A percentile compares a stretch with the other conserved stretches of the same genome.
Conservation (phyloP, 345 rosid genomes). For the Psidium guajava region DNA sequence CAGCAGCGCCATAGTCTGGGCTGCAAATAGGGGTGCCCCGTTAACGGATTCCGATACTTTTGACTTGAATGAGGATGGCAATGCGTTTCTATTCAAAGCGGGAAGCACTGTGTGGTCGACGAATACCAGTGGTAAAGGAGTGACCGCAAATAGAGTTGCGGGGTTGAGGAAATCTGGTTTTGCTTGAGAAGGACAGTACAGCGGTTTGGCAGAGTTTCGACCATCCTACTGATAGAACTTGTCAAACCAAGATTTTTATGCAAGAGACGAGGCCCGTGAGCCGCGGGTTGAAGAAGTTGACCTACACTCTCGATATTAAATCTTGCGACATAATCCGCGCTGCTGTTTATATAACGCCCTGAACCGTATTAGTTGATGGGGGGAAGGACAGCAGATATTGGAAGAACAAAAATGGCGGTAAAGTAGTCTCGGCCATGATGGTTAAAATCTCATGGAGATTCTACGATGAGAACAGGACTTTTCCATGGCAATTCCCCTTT, state of each 20-base stretch:
- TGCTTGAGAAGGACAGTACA: conserved; percentile 26
- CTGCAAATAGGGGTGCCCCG: conserved; percentile 55
- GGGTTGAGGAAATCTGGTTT: conserved; percentile 71
- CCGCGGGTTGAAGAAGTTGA: conserved; percentile 37
- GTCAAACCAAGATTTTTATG: conserved; percentile 47
- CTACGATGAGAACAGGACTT: conserved; percentile 33
- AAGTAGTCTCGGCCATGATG: conserved; percentile 32
- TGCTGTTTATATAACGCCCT: conserved; percentile 39
- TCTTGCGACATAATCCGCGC: conserved; percentile 63
- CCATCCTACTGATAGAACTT: conserved; percentile 62
- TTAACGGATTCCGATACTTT: conserved; percentile 52
- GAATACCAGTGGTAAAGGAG: conserved; percentile 31
- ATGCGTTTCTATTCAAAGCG: conserved; percentile 31
- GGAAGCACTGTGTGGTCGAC: conserved; percentile 38
- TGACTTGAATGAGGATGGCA: conserved; percentile 40
- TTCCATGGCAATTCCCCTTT: conserved; percentile 46
- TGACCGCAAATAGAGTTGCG: conserved; percentile 57
- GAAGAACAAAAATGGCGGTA: conserved; percentile 36
- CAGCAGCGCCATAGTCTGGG: conserved; percentile 39
- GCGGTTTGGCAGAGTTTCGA: conserved; percentile 75
- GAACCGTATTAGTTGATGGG: conserved; percentile 77
- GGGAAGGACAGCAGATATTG: conserved; percentile 23
- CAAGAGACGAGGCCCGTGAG: conserved; percentile 67
- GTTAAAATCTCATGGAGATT: conserved; percentile 67
- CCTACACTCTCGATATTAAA: conserved; percentile 58